Base-by-base conservation (phyloP, 75 land plant genomes). In the Gnetum montanum region DNA sequence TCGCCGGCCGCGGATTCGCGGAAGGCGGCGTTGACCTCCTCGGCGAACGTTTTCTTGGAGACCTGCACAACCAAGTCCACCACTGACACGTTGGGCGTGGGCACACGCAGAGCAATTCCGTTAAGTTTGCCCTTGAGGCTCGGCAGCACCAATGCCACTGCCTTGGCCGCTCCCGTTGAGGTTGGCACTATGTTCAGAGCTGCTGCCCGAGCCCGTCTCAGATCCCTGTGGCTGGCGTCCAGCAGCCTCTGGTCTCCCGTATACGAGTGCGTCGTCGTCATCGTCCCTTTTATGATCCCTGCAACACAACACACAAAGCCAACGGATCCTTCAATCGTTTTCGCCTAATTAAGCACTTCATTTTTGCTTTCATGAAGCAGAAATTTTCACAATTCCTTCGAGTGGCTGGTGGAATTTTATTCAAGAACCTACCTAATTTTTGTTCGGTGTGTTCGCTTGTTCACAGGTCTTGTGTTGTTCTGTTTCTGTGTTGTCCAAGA, bases 261-360 rank as follows among this genome's bases (percentile, higher is more conserved):
- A 80, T 93, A 93, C 47, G 98, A 93, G 66, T 93, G 98, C 25
- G 96, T 93, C 22, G 98, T 93, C 31, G 98, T 93, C 98, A 93
- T 93, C 49, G 96, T 88, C 11, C 98, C 98, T 82, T 93, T 89
- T 68, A 93, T 86, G 76, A 93, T 93, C 18, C 90, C 96, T 85
- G 82, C 56, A 62, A 34, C 43, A 15, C 13, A 23, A 13, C n/a
- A n/a, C n/a, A n/a, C n/a, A n/a, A n/a, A n/a, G n/a, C n/a, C n/a
- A 15, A 54, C 12, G 6, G 8, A 8, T 12, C 34, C 6, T n/a
- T n/a, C n/a, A n/a, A n/a, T n/a, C n/a, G n/a, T n/a, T n/a, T n/a
- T n/a, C n/a, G n/a, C n/a, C n/a, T n/a, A n/a, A n/a, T n/a, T n/a
- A n/a, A n/a, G n/a, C n/a, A n/a, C n/a, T n/a, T n/a, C n/a, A n/a